phyloP scores from a whole-genome alignment of 2,329 filamentous ascomycete species.

The Zopfia rhizophila region DNA sequence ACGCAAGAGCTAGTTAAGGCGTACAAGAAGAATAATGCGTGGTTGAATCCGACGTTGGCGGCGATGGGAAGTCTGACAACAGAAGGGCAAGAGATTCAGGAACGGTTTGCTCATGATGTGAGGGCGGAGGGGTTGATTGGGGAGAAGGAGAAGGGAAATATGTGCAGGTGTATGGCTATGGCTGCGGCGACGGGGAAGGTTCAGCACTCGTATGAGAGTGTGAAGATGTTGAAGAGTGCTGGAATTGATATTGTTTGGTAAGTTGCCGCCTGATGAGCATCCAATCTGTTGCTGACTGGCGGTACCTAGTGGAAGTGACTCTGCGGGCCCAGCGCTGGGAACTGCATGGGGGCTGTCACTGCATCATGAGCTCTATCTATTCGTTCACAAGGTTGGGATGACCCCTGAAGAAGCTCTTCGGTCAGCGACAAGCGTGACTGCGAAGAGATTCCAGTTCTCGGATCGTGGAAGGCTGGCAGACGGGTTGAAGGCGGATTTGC shows the following conservation, averaged over 20 bases:
- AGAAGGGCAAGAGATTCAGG: constrained; percentile 52
- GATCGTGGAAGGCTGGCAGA: constrained; percentile 55
- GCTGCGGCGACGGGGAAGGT: constrained; percentile 43
- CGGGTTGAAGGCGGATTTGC: constrained; percentile 55
- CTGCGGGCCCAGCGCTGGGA: constrained; percentile 55
- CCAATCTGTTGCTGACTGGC: constrained; percentile 20
- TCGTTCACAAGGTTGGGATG: constrained; percentile 56
- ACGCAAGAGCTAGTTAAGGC: constrained; percentile 53
- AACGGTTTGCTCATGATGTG: constrained; percentile 54
- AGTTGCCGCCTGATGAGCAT: constrained; percentile 4
- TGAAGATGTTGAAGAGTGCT: constrained; percentile 50
- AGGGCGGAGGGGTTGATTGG: constrained; percentile 47
- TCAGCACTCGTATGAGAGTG: constrained; percentile 55
- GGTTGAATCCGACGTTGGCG: constrained; percentile 56
- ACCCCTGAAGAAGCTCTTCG: constrained; percentile 54
- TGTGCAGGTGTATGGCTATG: constrained; percentile 57
- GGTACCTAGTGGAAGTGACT: constrained; percentile 52
- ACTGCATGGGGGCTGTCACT: constrained; percentile 56
- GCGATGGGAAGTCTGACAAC: constrained; percentile 53
- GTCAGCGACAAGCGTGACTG: constrained; percentile 54
- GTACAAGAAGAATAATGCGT: constrained; percentile 55
- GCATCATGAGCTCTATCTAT: constrained; percentile 56
- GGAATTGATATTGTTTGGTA: constrained; percentile 56
- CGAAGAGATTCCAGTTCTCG: constrained; percentile 52
- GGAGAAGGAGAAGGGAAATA: constrained; percentile 42